A percentile compares a stretch with the other conserved stretches of the same genome.
These are phyloP conservation scores for Acidomyces sp. DNA, from an alignment of 495 filamentous ascomycete genomes.

Conservation along the genomic window DNA sequence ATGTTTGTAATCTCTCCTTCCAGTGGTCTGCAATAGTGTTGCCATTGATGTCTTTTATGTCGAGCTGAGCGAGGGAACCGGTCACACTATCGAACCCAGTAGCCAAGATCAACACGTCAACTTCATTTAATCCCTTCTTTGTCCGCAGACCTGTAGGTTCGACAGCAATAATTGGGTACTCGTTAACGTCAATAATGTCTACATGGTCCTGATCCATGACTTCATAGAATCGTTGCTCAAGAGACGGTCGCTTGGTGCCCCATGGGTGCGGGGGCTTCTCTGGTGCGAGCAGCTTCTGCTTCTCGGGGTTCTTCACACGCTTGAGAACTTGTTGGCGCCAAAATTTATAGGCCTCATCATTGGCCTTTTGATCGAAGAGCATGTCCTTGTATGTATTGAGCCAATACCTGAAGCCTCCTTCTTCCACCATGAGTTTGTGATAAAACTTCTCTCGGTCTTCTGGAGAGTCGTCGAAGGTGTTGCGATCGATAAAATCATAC, in stretches of 20 bases:
- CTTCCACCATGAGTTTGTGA: constrained; percentile 34
- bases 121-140: constrained; percentile 29
- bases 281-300: constrained; percentile 40
- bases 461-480: constrained; percentile 35
- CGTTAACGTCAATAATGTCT: constrained; percentile 39
- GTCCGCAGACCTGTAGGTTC: constrained; percentile 32
- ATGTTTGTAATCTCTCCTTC: constrained; percentile 31
- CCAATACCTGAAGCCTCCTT: constrained; percentile 39
- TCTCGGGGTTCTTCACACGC: constrained; percentile 37
- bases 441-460: constrained; percentile 36
- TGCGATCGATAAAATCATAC: constrained; percentile 29
- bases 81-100: constrained; percentile 44
- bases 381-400: constrained; percentile 40
- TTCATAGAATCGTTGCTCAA: constrained; percentile 47
- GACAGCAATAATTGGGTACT: constrained; percentile 38
- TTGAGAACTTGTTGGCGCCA: constrained; percentile 40
- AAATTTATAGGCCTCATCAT: constrained; percentile 40
- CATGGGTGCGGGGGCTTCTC: constrained; percentile 39
- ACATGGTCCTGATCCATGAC: constrained; percentile 43
- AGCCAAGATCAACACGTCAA: constrained; percentile 38
- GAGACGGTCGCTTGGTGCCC: constrained; percentile 42
- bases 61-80: constrained; percentile 35
- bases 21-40: constrained; percentile 36
- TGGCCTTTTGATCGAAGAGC: constrained; percentile 34
- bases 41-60: constrained; percentile 31